These are phyloP conservation scores for Pleoardoris graminearum DNA, from an alignment of 2,329 filamentous ascomycete species.

Conservation along the genomic window DNA sequence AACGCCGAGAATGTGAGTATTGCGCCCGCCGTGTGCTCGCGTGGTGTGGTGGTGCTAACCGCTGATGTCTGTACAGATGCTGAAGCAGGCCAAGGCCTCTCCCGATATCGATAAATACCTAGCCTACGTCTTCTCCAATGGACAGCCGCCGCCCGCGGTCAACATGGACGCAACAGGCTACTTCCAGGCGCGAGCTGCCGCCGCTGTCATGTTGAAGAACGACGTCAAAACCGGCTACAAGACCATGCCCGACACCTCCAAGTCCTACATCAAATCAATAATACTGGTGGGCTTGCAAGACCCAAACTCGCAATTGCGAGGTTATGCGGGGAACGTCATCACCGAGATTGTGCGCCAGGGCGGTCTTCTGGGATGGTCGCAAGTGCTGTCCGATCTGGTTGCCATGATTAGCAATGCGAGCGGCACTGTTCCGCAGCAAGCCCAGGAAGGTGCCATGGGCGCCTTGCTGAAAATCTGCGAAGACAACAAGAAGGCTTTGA, in stretches of 20 bases:
- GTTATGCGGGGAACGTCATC: conserved; percentile 88
- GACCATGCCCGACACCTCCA: conserved; percentile 71
- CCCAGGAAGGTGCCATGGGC: conserved; percentile 91
- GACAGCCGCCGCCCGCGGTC: conserved; percentile 63
- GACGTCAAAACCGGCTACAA: conserved; percentile 78
- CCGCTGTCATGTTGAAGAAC: conserved; percentile 95
- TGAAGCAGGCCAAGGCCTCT: conserved; percentile 81
- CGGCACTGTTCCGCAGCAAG: conserved; percentile 68
- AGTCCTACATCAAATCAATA: conserved; percentile 77
- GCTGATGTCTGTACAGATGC: conserved; percentile 68
- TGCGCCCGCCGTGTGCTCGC: conserved; percentile 14
- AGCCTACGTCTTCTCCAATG: conserved; percentile 81
- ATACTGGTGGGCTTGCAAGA: conserved; percentile 82
- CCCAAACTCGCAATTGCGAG: conserved; percentile 78
- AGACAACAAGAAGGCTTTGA: conserved; percentile 85
- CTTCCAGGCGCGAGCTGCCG: conserved; percentile 79
- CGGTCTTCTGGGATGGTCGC: conserved; percentile 87
- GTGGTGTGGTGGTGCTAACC: conserved; percentile 27
- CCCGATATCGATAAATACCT: conserved; percentile 98
- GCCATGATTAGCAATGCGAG: conserved; percentile 73
- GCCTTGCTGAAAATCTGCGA: conserved; percentile 95
- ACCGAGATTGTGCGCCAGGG: conserved; percentile 86
- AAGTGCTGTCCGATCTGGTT: conserved; percentile 82
- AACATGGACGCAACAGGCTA: conserved; percentile 64
- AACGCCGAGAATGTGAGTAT: conserved; percentile 80